phyloP scores from a whole-genome alignment of 192 early-diverging fungal species.

The Fimicolochytrium jonesii region DNA sequence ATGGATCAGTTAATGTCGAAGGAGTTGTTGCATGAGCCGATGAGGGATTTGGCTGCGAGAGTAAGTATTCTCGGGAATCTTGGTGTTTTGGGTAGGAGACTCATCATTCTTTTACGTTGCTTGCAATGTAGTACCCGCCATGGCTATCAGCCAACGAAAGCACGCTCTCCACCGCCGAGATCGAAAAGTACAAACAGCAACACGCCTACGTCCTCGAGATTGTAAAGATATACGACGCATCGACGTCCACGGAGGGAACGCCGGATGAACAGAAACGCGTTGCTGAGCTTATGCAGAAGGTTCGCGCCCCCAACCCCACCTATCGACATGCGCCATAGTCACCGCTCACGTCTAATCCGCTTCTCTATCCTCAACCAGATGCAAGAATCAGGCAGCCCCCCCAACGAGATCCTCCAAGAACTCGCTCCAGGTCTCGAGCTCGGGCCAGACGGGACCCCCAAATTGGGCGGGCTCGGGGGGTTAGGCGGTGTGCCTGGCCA shows the following conservation, averaged over 20 bases:
- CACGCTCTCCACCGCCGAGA: conserved; percentile 66
- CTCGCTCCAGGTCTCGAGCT: conserved; percentile 88
- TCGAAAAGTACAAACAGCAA: conserved; percentile 75
- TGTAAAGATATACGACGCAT: conserved; percentile 72
- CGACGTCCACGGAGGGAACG: conserved; percentile 56
- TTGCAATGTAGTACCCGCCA: conserved; percentile 70
- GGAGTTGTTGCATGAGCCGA: conserved; percentile 92
- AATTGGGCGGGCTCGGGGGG: conserved; percentile 44
- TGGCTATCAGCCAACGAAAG: conserved; percentile 79
- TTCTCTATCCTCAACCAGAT: conserved; percentile 54
- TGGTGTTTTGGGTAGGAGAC: too few species aligned
- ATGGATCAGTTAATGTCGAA: conserved; percentile 91
- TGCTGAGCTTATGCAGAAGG: conserved; percentile 90
- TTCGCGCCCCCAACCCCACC: too few species aligned
- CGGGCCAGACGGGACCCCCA: conserved; percentile 67
- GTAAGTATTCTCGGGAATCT: too few species aligned
- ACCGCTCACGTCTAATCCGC: background rate
- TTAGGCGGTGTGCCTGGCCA: conserved; percentile 6
- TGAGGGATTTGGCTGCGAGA: conserved; percentile 81
- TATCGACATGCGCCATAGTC: too few species aligned
- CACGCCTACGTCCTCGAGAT: conserved; percentile 74
- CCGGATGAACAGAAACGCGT: conserved; percentile 68
- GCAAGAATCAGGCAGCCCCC: conserved; percentile 96
- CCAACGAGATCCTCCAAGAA: conserved; percentile 81
- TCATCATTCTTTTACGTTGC: background rate